Evolutionary conservation across 2,329 filamentous ascomycete genomes (phyloP), one percentile per base, ranked within the genome.

Genomic region (Aureobasidium namibiae): DNA sequence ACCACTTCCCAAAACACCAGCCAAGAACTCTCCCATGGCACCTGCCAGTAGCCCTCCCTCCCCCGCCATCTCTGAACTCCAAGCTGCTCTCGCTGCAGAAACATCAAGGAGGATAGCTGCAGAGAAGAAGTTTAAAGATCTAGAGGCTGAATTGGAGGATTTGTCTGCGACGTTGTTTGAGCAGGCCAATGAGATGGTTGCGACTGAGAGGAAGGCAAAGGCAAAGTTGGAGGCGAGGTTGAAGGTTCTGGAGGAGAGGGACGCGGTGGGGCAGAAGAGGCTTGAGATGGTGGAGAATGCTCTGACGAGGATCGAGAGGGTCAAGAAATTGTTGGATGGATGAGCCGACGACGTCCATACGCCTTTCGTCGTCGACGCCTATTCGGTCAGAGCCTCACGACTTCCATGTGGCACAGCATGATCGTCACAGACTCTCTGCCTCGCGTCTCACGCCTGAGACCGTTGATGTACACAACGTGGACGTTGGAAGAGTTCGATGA

Each of bases 101-200:
- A 82, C 87, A 67, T 74, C 74, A 48, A 77, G 88, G 59, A 81
- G 88, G 10, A 76, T 79, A 36, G 81, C 83, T 57, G 88, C 88
- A 1, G 88, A 92, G 73, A 80, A 80, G 46, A 80, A 81, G 61
- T 75, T 89, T 21, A 77, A 77, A 62, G 81, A 83, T 52, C 86
- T 87, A 48, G 85, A 82, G 67, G 78, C 75, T n/a, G 88, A 92
- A 75, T 79, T 92, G 24, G 88, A 92, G 72, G 88, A 92, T 72
- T 76, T 92, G 61, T 88, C 81, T 67, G 86, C 82, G 24, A 81
- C 81, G 54, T 75, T 92, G 56, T 92, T 92, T 70, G 84, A 88
- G 74, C 85, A 90, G 75, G 88, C 88, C 52, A 92, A 92, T 69
- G 83, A 90, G 73, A 92, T 92, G 88, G 88, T 92, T 16, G 87